Percentiles rank a stretch among this genome's conserved stretches.
These are phyloP conservation scores for Triangularia verruculosa DNA, from an alignment of 2,329 filamentous ascomycete species.

Conservation along the genomic window DNA sequence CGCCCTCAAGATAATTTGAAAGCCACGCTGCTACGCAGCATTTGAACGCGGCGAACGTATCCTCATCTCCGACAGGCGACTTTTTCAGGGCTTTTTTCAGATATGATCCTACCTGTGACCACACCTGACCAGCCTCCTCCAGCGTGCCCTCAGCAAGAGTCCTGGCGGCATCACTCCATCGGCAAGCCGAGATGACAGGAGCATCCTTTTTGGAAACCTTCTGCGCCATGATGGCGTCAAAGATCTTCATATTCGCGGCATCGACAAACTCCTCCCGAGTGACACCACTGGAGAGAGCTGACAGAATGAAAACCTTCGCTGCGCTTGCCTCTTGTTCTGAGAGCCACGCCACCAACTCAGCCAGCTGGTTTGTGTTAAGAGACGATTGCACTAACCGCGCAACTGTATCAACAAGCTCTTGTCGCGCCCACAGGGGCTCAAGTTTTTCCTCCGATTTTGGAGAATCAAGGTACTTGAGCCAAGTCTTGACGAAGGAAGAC, in stretches of 20 bases:
- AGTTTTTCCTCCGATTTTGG: constrained; percentile 28
- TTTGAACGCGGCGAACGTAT: constrained; percentile 33
- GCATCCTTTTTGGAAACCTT: constrained; percentile 22
- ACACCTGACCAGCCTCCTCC: constrained; percentile 28
- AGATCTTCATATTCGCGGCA: constrained; percentile 35
- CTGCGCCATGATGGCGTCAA: constrained; percentile 19
- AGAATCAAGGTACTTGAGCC: constrained; percentile 43
- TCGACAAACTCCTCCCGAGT: constrained; percentile 43
- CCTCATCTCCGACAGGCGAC: constrained; percentile 18
- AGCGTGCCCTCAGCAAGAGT: constrained; percentile 30
- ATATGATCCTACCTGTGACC: constrained; percentile 27
- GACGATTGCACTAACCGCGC: constrained; percentile 39
- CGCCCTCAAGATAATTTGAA: constrained; percentile 27
- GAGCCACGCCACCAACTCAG: constrained; percentile 44
- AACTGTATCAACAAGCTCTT: constrained; percentile 26
- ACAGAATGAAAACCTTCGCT: constrained; percentile 42
- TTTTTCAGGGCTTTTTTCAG: constrained; percentile 26
- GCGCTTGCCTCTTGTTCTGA: constrained; percentile 31
- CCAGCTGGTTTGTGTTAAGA: constrained; percentile 44
- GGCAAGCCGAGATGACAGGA: constrained; percentile 18
- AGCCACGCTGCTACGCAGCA: constrained; percentile 33
- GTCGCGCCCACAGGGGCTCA: constrained; percentile 30
- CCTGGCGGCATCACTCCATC: constrained; percentile 29
- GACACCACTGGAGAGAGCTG: constrained; percentile 43
- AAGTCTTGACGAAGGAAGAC: constrained; percentile 45